A percentile compares a stretch with the other conserved stretches of the same genome.
These are phyloP conservation scores for Blastomyces silverae DNA, from an alignment of 2,329 filamentous ascomycete species.

Conservation along the genomic window DNA sequence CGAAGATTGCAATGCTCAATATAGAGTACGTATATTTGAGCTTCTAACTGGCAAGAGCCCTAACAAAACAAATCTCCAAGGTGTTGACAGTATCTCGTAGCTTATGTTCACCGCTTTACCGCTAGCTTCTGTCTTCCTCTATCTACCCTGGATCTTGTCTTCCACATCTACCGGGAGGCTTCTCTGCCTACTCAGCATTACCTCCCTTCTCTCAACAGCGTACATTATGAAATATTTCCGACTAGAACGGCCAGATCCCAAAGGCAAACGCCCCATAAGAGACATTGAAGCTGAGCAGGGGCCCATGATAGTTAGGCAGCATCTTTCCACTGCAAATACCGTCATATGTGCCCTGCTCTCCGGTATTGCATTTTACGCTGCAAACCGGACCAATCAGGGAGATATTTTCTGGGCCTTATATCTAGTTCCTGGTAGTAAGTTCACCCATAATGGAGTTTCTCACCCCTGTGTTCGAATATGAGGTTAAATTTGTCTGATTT, in stretches of 20 bases:
- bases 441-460: background rate
- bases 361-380: constrained; percentile 25
- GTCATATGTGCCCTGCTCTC: constrained; percentile 29
- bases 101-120: constrained; percentile 35
- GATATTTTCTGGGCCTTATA: constrained; percentile 28
- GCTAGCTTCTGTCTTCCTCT: constrained; percentile 29
- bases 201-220: constrained; percentile 36
- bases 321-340: constrained; percentile 28
- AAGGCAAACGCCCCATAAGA: constrained; percentile 28
- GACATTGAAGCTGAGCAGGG: constrained; percentile 22
- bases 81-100: constrained; percentile 21
- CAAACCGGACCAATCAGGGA: constrained; percentile 17
- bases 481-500: background rate
- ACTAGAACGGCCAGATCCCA: constrained; percentile 26
- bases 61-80: background rate
- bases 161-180: constrained; percentile 24
- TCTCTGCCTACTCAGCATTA: constrained; percentile 29
- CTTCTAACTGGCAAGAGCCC: background rate
- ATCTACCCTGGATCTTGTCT: constrained; percentile 31
- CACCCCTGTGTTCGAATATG: background rate
- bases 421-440: constrained; percentile 37
- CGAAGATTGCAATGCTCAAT: constrained; percentile 36
- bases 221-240: constrained; percentile 34
- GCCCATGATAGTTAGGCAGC: constrained; percentile 14
- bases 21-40: constrained; percentile 31